Evolutionary conservation across 2,329 filamentous ascomycete species (phyloP), one percentile per base, ranked within the genome.

Genomic region (Orbilia javanica): DNA sequence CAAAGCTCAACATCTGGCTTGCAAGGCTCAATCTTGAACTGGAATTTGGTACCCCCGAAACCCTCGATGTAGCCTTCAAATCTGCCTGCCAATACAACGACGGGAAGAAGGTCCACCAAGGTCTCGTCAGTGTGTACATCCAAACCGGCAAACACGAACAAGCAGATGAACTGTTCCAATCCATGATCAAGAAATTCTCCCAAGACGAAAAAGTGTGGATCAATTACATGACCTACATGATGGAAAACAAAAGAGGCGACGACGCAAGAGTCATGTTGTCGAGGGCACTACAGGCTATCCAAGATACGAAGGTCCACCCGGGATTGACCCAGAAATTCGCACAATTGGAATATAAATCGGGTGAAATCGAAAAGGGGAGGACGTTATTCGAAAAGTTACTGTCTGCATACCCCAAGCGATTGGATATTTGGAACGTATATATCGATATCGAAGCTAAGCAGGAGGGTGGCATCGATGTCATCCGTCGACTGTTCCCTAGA

Each of bases 31-130:
- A 99, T 86, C 86, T 99, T 81, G 96, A 99, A 85, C 94, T 96
- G 80, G 91, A 92, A 5, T 97, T 96, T 83, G 93, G 93, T 79
- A 93, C 88, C 80, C 92, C 96, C 73, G 92, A 96, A 75, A 91
- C 89, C 0, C 87, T 97, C 1, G 93, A 97, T 18, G 90, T 93
- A 31, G 90, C 94, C 6, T 98, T 99, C 87, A 94, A 93, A 86
- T 90, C 93, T 67, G 95, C 96, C 0, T 97, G 93, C 84, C 92
- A 96, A 85, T 94, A 96, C 86, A 97, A 97, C 83, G 94, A 98
- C 83, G 88, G 92, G 63, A 91, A 95, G 80, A 93, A 97, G 82
- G 91, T 98, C 79, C 91, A 97, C 84, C 92, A 97, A 85, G 90
- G 93, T 79, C 88, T 98, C 82, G 92, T 93, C 74, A 97, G 93